Base-by-base conservation (phyloP, 148 eudicot genomes). In the Rhododendron molle region DNA sequence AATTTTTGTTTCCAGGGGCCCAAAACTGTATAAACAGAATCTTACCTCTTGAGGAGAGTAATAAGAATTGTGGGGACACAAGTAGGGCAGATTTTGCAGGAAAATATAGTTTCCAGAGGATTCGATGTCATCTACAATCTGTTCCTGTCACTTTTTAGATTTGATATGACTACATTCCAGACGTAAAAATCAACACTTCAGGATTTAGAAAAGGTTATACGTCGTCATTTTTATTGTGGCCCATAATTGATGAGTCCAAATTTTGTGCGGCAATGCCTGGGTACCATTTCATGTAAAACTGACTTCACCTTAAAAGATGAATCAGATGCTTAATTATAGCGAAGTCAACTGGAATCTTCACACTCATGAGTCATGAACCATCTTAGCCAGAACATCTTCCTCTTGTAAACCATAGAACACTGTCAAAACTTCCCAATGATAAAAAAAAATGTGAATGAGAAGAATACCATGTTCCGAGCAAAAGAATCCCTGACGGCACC, bases 401-500 rank as follows among this genome's bases (percentile, higher is more conserved):
- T 21, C 10, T 52, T 14, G 76, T 6, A 54, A 34, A 50, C 34
- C 26, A 12, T 54, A 2, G 16, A 11, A 73, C 1, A 50, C 9
- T 0, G n/a, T 40, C 11, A 16, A 16, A 58, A 32, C 38, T 73
- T 84, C 18, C 2, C 9, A 3, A 32, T 14, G 14, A 5, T 26
- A 54, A 76, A 38, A 76, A 76, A 38, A 84, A 23, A 76, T 0
- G 21, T 8, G 16, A 76, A 78, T 74, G 60, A 80, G 77, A 88
- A 23, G 34, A 46, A 54, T 94, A 96, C 99, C 99, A 85, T 96
- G 98, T 84, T 93, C 96, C 34, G 98, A 92, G 92, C 99, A 96
- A 91, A 94, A 96, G 92, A 95, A 95, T 71, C 99, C 98, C 84
- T 94, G 99, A 76, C 83, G 94, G 91, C 99, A 96, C 92, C 99